Evolutionary conservation across 2,329 filamentous ascomycete species (phyloP), one percentile per base, ranked within the genome.

Genomic region (Aspergillus tanneri): DNA sequence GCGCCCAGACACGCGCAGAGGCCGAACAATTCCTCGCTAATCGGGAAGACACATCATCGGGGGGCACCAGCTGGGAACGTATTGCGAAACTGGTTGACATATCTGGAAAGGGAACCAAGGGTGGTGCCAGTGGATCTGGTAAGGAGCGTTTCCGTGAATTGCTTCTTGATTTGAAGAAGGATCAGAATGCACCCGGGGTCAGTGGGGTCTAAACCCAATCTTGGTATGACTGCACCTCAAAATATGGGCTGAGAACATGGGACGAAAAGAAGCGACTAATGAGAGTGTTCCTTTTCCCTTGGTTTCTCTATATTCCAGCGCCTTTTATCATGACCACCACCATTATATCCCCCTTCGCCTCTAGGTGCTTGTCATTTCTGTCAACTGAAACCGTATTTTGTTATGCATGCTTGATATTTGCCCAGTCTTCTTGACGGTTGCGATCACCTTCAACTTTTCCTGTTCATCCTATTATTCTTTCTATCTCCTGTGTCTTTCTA

Each of bases 1-100:
- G 96, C 59, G 79, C 86, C 18, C 89, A 95, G 76, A 93, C 92
- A 47, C 84, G 86, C 63, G 87, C 88, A 70, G 93, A 99, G 61
- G 93, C 92, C 5, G 92, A 97, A 65, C 85, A 96, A 66, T 99
- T 97, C 72, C 76, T 97, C 38, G 85, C 82, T 46, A 90, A 79
- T 70, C 84, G 91, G 52, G 92, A 99, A 69, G 91, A 97, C 69
- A 96, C 91, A 30, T 88, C 90, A 19, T 89, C 89, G 9, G 93
- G 93, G 42, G 93, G 93, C 54, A 99, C 93, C 4, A 95, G 89
- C 79, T 99, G 93, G 93, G 93, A 99, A 76, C 86, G 93, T 59
- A 97, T 99, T 65, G 87, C 91, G 19, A 99, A 97, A 77, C 73
- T 99, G 60, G 91, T 97, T n/a, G 93, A 99, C 72, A 74, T 99